phyloP scores from a whole-genome alignment of 345 rosid species.

The Populus ilicifolia region DNA sequence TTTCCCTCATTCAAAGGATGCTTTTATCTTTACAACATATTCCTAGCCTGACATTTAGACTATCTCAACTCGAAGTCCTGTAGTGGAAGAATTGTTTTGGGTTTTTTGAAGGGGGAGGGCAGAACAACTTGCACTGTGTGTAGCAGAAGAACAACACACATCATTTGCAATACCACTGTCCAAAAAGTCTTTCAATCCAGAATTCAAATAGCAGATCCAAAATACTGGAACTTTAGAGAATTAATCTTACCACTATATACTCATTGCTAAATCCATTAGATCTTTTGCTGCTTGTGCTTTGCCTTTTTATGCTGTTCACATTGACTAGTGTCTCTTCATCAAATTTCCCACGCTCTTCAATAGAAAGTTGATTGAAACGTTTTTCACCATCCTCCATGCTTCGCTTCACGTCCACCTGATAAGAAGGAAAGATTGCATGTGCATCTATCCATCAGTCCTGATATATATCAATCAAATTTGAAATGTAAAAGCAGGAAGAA shows the following conservation, averaged over 20 bases:
- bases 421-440: background rate
- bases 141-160: background rate
- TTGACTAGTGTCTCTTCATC: constrained; percentile 94
- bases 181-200: background rate
- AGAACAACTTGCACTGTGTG: background rate
- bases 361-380: constrained; percentile 85
- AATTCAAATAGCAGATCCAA: background rate
- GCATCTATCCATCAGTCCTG: background rate
- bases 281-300: constrained; percentile 50
- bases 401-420: constrained; percentile 70
- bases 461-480: background rate
- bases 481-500: background rate
- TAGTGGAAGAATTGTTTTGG: too few relatives aligned
- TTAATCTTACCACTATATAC: constrained; percentile 73
- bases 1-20: too few relatives aligned
- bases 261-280: constrained; percentile 73
- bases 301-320: constrained; percentile 69
- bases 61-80: too few relatives aligned
- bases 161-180: background rate
- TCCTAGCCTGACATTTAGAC: too few relatives aligned
- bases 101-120: too few relatives aligned
- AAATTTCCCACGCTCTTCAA: constrained; percentile 93
- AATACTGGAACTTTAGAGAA: constrained; percentile 8
- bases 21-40: too few relatives aligned
- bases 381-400: constrained; percentile 79